Evolutionary conservation across 768 basidiomycete species (phyloP), one percentile per base, ranked within the genome.

Genomic region (Termitomyces sp.): DNA sequence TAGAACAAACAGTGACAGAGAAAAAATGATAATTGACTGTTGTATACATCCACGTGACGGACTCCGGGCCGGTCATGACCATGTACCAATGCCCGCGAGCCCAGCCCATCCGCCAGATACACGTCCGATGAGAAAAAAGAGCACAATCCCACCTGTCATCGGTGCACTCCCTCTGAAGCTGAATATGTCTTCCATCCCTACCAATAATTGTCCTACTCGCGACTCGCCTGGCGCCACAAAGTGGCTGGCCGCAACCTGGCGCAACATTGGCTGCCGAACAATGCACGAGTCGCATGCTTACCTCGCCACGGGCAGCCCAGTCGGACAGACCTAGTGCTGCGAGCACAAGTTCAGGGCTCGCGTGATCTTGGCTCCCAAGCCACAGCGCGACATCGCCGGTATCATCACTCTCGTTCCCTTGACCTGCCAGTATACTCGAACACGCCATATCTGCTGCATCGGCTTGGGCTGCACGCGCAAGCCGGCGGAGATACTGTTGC

Each of bases 321-420:
- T 62, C 63, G 35, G 55, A 59, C 38, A 75, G 63, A 6, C 71
- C 72, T 9, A 78, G 65, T 33, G 69, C 63, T 6, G 54, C 33
- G 21, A 81, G 65, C 23, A 78, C 71, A 26, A 26, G 40, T n/a
- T 55, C 42, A 23, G 58, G 44, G 5, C 43, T 59, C 26, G 55
- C 65, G 60, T 66, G 78, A 6, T 71, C 63, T 5, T 76, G 78
- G 5, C 58, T 49, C 9, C 83, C 81, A 5, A 85, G 71, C 78
- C 79, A 83, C 35, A 85, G 47, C 4, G 73, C 79, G 23, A 81
- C 65, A 58, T 84, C 82, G 5, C 76, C 76, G 42, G 71, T 79
- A 47, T 85, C 82, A 58, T 84, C 83, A 60, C 75, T 77, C 60
- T 86, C 83, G 59, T 76, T 82, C n/a, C 71, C 65, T 33, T 72